Base-by-base conservation (phyloP, 208 protist species). In the Trypanosoma melophagium region DNA sequence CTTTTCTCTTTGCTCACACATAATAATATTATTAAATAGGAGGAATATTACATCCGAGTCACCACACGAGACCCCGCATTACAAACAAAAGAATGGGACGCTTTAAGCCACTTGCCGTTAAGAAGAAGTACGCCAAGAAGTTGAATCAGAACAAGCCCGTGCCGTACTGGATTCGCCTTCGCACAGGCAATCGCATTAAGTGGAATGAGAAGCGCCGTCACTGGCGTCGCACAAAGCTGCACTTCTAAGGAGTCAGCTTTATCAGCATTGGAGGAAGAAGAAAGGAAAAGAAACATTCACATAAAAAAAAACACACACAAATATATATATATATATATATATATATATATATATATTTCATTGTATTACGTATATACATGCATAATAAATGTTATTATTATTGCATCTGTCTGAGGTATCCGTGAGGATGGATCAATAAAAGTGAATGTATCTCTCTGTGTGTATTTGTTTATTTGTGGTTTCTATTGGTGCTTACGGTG, bases 151-250 rank as follows among this genome's bases (percentile, higher is more conserved):
- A 98, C 89, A 85, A 86, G 72, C 92, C 95, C 44, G 85, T 97
- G 40, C 95, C 95, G 51, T 97, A 96, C 81, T 98, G 88, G 87
- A 93, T 97, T 60, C 90, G 94, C 65, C 83, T 98, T 40, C 89
- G 86, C 70, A 97, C 91, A 21, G 93, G 86, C 55, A 97, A 96
- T 73, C 84, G 81, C 72, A 94, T 97, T 71, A 93, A 93, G 83
- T 98, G 91, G 85, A 98, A 98, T 80, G 87, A 93, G 76, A 98
- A 98, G 89, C 90, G 95, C 84, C 91, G 95, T 76, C 91, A 98
- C 86, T 98, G 95, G 95, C 90, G 93, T 77, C 92, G 95, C 84
- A 97, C 93, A 68, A 98, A 98, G 90, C 89, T 98, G 68, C 84
- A 94, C 84, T 96, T 86, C 71, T 96, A 92, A 85, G 40, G 10